Conservation (phyloP, 306 rosid species). For the Acacia confusa region DNA sequence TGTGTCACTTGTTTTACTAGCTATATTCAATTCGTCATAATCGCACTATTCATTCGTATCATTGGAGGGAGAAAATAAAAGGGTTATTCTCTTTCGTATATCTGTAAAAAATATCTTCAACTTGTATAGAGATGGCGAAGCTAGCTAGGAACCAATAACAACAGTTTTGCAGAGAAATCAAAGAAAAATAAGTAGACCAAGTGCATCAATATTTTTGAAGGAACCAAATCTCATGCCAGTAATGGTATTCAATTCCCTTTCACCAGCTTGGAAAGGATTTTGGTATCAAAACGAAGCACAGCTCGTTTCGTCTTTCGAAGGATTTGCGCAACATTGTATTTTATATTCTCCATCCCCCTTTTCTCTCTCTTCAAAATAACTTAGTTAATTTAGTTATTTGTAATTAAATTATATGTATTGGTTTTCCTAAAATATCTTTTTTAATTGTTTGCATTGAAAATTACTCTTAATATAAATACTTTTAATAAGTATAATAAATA, state of each 20-base stretch:
- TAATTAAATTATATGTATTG: no score
- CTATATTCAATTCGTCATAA: neutral
- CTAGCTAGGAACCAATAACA: neutral
- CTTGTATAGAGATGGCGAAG: neutral
- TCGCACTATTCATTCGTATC: neutral
- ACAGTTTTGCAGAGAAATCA: neutral
- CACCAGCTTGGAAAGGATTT: conserved; percentile 1
- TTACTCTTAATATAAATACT: no score
- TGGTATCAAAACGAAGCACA: conserved; percentile 14
- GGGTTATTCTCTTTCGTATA: neutral
- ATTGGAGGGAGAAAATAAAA: neutral
- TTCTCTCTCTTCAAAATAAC: neutral
- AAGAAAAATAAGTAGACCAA: neutral
- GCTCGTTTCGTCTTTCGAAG: neutral
- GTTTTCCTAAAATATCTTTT: no score
- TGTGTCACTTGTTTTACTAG: neutral
- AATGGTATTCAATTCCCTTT: neutral
- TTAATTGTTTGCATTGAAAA: no score
- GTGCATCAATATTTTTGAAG: conserved; percentile 9
- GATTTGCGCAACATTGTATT: neutral
- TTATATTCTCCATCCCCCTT: neutral
- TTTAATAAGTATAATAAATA: no score
- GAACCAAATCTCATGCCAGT: neutral
- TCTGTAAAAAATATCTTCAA: neutral
- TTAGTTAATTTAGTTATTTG: no score